Evolutionary conservation across 192 early-diverging fungal species (phyloP).

Genomic region (Coemansia sp.): DNA sequence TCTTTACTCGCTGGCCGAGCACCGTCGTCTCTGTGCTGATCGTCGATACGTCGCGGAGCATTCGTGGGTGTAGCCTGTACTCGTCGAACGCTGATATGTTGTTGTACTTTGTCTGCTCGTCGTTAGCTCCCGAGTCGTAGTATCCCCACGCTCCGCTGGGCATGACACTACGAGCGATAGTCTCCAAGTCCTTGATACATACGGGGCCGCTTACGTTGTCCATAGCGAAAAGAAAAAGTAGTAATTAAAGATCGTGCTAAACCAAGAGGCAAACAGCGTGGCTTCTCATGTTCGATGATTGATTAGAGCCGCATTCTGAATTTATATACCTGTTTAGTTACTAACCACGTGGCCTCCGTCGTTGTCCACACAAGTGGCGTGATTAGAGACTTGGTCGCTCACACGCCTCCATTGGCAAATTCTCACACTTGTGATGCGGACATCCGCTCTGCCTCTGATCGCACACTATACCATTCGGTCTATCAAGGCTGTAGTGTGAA

Average conservation of each 20-base stretch:
- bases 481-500: neutral
- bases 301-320: neutral
- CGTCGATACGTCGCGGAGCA: slow-evolving; percentile 72
- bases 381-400: neutral
- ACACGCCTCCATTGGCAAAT: neutral
- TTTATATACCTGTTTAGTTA: neutral
- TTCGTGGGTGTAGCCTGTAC: slow-evolving; percentile 63
- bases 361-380: neutral
- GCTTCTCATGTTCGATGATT: neutral
- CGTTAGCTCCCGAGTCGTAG: slow-evolving; percentile 61
- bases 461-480: neutral
- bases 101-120: slow-evolving; percentile 55
- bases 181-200: slow-evolving; percentile 56
- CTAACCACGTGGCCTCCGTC: neutral
- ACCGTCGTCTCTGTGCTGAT: slow-evolving; percentile 66
- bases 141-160: slow-evolving; percentile 55
- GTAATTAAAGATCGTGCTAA: neutral
- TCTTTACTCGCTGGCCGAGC: slow-evolving; percentile 58
- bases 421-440: neutral
- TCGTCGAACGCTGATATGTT: slow-evolving; percentile 51
- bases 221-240: slow-evolving; percentile 15
- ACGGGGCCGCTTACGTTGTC: slow-evolving; percentile 29
- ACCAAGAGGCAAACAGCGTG: neutral
- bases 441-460: neutral
- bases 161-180: slow-evolving; percentile 38